phyloP scores from a whole-genome alignment of 257 asterid genomes.

The Lithospermum erythrorhizon region DNA sequence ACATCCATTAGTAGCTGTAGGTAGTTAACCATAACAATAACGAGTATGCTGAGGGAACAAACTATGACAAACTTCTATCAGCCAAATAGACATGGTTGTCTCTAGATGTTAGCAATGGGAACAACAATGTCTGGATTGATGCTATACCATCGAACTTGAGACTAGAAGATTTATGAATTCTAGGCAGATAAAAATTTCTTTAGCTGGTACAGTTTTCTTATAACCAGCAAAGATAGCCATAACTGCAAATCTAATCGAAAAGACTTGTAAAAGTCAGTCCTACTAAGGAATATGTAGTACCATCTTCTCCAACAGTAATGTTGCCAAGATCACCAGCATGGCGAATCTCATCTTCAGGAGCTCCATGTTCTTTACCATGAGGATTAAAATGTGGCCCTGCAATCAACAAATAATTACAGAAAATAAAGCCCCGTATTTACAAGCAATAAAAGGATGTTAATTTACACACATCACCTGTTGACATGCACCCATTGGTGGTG shows the following conservation, averaged over 20 bases:
- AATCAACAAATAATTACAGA: slow-evolving; percentile 5
- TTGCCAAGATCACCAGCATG: slow-evolving; percentile 99
- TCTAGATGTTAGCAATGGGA: no score
- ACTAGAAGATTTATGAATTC: no score
- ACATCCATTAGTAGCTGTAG: neutral
- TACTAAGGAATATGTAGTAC: slow-evolving; percentile 22
- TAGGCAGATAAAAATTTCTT: no score
- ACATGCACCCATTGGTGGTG: slow-evolving; percentile 98
- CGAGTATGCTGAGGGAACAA: neutral
- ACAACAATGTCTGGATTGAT: no score
- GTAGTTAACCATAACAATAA: neutral
- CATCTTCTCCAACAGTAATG: slow-evolving; percentile 69
- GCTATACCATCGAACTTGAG: neutral
- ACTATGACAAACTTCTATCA: neutral
- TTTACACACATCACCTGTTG: slow-evolving; percentile 57
- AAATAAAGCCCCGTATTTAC: neutral
- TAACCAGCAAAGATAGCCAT: neutral
- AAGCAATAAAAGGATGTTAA: neutral
- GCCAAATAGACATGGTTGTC: no score
- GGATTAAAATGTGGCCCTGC: slow-evolving; percentile 96
- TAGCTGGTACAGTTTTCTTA: no score
- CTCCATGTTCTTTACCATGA: slow-evolving; percentile 71
- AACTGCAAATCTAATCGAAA: neutral
- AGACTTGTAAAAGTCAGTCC: neutral
- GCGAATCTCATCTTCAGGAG: slow-evolving; percentile 82